Evolutionary conservation across 2,329 filamentous ascomycete genomes (phyloP), one percentile per base, ranked within the genome.

Genomic region (Fusarium anthophilum): DNA sequence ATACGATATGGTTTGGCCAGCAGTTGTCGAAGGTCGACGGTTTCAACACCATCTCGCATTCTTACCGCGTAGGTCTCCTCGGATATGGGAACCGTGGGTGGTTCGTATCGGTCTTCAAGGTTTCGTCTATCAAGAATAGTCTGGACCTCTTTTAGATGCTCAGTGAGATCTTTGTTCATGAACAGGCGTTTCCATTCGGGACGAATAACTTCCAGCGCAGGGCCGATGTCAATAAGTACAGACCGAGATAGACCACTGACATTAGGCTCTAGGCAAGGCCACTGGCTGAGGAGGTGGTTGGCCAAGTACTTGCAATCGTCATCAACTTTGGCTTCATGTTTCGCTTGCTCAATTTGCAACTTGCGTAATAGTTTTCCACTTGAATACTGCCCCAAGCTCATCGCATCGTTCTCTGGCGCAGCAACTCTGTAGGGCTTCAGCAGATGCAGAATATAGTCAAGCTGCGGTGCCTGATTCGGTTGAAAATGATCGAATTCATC

Each of bases 181-280:
- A 64, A 77, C 10, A 78, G 43, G 5, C 76, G 73, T 48, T 57
- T 77, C 76, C 76, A 79, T 64, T 79, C 77, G 18, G 77, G 66
- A 6, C 77, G 69, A 17, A 79, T 73, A 11, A 68, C 72, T 28
- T 76, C 71, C 55, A 79, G 48, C 10, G 76, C 77, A 32, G 66
- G 51, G 12, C 61, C 70, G 5, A 79, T 64, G 10, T 79, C 77
- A n/a, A 79, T 54, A 37, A 79, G 48, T 5, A 78, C 30, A 24
- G 68, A 53, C 13, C 48, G 43, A 12, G 68, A 43, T 4, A 79
- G 32, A 5, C 66, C 73, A 14, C 47, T 22, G 13, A 69, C 51
- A 57, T 26, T 77, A 6, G 77, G 77, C 24, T 79, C 73, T 6
- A 76, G 14, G 30, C 77, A 78, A 20, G 77, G 77, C 77, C 77